Evolutionary conservation across 192 early-diverging fungal genomes (phyloP).

Genomic region (Rhizophagus sp.): DNA sequence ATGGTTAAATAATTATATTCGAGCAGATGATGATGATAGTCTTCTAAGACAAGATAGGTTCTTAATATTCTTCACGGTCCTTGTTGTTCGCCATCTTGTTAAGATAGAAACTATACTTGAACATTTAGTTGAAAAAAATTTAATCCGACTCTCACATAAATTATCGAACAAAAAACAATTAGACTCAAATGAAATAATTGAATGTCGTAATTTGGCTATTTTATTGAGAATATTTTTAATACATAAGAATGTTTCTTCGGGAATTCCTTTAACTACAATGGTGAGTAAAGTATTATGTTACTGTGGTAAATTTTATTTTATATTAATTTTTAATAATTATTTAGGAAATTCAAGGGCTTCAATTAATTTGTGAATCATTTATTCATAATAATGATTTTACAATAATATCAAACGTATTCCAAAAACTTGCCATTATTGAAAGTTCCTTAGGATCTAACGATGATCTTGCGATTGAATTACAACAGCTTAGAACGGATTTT

Average conservation of each 20-base stretch:
- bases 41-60: slow-evolving; percentile 30
- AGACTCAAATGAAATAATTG: slow-evolving; percentile 26
- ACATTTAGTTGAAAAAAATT: slow-evolving; percentile 32
- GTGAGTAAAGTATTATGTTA: slow-evolving; percentile 11
- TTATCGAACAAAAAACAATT: slow-evolving; percentile 11
- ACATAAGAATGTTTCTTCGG: background rate
- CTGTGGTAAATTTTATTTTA: background rate
- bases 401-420: slow-evolving; percentile 12
- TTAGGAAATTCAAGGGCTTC: slow-evolving; percentile 33
- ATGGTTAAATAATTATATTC: slow-evolving; percentile 6
- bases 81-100: slow-evolving; percentile 31
- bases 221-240: slow-evolving; percentile 43
- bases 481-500: slow-evolving; percentile 1
- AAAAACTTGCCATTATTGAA: slow-evolving; percentile 27
- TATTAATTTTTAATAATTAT: background rate
- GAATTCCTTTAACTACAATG: slow-evolving; percentile 7
- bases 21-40: slow-evolving; percentile 9
- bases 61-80: slow-evolving; percentile 33
- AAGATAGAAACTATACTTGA: slow-evolving; percentile 31
- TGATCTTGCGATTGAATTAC: background rate
- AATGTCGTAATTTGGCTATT: slow-evolving; percentile 38
- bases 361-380: slow-evolving; percentile 13
- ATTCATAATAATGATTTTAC: background rate
- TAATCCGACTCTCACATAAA: slow-evolving; percentile 30
- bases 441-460: background rate